phyloP scores from a whole-genome alignment of 2,329 filamentous ascomycete species.

The Blastomyces emzantsi region DNA sequence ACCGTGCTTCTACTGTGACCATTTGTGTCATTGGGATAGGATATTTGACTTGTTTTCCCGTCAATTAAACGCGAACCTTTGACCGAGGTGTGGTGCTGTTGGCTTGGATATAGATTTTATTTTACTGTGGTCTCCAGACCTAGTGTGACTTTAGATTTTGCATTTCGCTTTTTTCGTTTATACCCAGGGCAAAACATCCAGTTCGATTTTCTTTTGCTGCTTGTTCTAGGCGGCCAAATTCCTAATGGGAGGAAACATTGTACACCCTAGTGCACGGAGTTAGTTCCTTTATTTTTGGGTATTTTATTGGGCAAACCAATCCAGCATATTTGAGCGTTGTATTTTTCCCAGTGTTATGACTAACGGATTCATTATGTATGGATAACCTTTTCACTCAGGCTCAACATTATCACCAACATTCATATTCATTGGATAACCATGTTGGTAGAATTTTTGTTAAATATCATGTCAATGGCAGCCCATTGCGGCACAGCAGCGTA shows the following conservation, averaged over 20 bases:
- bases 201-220: neutral
- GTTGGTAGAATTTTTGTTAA: neutral
- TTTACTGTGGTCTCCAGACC: neutral
- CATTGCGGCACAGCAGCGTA: neutral
- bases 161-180: neutral
- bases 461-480: neutral
- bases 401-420: neutral
- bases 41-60: neutral
- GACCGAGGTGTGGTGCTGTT: too few relatives aligned
- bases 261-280: neutral
- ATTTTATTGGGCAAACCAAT: neutral
- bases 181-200: neutral
- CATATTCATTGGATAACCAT: neutral
- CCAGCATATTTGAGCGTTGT: neutral
- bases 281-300: neutral
- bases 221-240: neutral
- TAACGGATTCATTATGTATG: neutral
- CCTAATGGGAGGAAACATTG: neutral
- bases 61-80: neutral
- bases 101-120: slow-evolving; percentile 5
- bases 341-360: neutral
- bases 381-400: neutral
- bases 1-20: neutral
- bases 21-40: neutral
- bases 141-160: neutral